Percentiles rank a stretch among this genome's conserved stretches.
phyloP scores from a whole-genome alignment of 257 asterid genomes.

The Nicotiana noctiflora region DNA sequence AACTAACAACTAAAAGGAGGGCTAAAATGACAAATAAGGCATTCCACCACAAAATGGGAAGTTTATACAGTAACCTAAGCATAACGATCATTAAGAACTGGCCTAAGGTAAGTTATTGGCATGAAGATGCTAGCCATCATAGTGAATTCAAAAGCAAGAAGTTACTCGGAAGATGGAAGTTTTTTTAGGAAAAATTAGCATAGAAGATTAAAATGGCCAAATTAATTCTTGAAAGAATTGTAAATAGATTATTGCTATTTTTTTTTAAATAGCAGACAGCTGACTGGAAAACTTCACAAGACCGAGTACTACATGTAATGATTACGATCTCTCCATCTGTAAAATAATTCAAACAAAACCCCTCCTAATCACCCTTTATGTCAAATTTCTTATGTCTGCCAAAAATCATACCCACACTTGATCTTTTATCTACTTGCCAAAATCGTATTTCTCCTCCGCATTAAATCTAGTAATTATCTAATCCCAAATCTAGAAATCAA shows the following conservation, averaged over 20 bases:
- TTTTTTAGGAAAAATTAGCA: not conserved
- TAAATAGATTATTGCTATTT: not conserved
- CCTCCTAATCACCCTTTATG: not conserved
- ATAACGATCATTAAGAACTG: not conserved
- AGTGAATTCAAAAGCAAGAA: not conserved
- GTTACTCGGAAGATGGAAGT: not conserved
- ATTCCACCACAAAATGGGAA: not conserved
- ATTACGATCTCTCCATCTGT: not conserved
- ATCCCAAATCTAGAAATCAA: not conserved
- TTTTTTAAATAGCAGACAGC: not conserved
- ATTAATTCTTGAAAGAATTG: not conserved
- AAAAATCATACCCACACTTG: not conserved
- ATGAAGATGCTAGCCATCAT: not conserved
- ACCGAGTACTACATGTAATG: not conserved
- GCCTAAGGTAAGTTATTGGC: not conserved
- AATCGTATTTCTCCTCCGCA: not conserved
- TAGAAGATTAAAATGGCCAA: not conserved
- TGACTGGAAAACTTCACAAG: not conserved
- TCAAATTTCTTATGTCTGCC: not conserved
- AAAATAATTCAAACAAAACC: not conserved
- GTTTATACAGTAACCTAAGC: not conserved
- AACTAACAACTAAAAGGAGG: not conserved
- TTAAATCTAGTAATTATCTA: not conserved
- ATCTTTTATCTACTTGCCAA: not conserved
- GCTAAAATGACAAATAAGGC: not conserved